Evolutionary conservation across 2,329 filamentous ascomycete genomes (phyloP).

Genomic region (Sporothrix schenckii): DNA sequence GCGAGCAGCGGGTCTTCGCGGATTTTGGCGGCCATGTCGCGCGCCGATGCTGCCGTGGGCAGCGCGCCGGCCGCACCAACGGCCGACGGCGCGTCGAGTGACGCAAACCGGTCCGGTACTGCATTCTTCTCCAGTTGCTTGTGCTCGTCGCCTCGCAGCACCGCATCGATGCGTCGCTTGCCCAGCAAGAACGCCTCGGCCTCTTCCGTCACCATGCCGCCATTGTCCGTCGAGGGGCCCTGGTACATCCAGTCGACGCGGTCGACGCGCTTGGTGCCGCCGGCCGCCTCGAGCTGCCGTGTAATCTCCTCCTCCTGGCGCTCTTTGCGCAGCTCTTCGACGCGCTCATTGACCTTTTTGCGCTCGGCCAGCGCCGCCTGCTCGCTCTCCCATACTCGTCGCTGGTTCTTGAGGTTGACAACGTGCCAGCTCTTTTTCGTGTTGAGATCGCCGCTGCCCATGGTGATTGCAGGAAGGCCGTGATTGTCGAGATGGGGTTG

Average conservation of each 20-base stretch:
- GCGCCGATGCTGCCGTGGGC: conserved; percentile 58
- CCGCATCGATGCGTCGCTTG: conserved; percentile 84
- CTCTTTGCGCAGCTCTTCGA: conserved; percentile 93
- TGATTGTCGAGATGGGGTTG: neutral
- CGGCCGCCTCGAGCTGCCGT: conserved; percentile 82
- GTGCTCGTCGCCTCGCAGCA: conserved; percentile 76
- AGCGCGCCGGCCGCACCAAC: neutral
- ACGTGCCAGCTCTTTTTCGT: conserved; percentile 96
- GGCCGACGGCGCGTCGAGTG: conserved; percentile 38
- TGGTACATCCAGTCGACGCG: conserved; percentile 99
- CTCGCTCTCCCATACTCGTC: conserved; percentile 87
- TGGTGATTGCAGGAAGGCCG: conserved; percentile 43
- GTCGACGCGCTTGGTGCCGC: conserved; percentile 76
- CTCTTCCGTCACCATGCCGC: conserved; percentile 75
- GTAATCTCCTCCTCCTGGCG: conserved; percentile 90
- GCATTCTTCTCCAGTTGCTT: conserved; percentile 79
- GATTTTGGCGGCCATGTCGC: conserved; percentile 84
- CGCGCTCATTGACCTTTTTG: conserved; percentile 87
- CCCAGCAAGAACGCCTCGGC: conserved; percentile 92
- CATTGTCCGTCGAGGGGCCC: conserved; percentile 76
- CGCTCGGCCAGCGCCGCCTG: conserved; percentile 91
- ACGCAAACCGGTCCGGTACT: conserved; percentile 60
- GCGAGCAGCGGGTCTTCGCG: conserved; percentile 88
- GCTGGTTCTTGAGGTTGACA: conserved; percentile 85
- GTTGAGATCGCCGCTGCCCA: conserved; percentile 90